Percentiles rank a stretch among this genome's conserved stretches.
Conservation (phyloP, 164 flowering plant genomes). For the Dillenia turbinata region DNA sequence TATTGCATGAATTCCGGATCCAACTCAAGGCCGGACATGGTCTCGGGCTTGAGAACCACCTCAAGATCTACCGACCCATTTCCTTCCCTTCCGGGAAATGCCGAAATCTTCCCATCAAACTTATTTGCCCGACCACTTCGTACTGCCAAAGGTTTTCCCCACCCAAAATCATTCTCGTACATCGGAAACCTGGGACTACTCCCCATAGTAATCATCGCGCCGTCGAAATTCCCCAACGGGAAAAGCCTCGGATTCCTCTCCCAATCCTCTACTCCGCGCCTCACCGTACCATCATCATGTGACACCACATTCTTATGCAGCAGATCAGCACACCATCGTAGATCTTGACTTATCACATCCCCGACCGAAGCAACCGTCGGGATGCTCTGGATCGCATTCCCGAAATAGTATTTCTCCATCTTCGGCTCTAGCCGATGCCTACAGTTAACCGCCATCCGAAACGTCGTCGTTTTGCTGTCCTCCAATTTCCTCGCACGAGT, state of each 20-base stretch:
- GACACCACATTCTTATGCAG: conserved; percentile 52
- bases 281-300: conserved; percentile 44
- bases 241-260: conserved; percentile 45
- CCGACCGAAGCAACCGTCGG: conserved; percentile 42
- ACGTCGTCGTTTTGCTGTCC: conserved; percentile 47
- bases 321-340: conserved; percentile 40
- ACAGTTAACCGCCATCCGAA: conserved; percentile 92
- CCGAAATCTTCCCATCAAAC: conserved; percentile 69
- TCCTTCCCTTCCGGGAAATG: conserved; percentile 59
- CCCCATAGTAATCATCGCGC: conserved; percentile 68
- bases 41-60: conserved; percentile 50
- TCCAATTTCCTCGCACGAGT: conserved; percentile 63
- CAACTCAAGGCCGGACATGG: conserved; percentile 41
- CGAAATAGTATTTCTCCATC: conserved; percentile 66
- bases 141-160: conserved; percentile 63
- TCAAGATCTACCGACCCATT: conserved; percentile 65
- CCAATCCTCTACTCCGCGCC: conserved; percentile 45
- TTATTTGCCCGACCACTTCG: conserved; percentile 66
- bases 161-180: conserved; percentile 73
- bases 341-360: conserved; percentile 36
- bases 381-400: conserved; percentile 79
- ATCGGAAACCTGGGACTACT: conserved; percentile 72
- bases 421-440: conserved; percentile 67
- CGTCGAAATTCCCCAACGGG: conserved; percentile 61
- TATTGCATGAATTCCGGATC: conserved; percentile 51